A percentile compares a stretch with the other conserved stretches of the same genome.
Conservation (phyloP, 768 basidiomycete genomes). For the Lactarius indigo region DNA sequence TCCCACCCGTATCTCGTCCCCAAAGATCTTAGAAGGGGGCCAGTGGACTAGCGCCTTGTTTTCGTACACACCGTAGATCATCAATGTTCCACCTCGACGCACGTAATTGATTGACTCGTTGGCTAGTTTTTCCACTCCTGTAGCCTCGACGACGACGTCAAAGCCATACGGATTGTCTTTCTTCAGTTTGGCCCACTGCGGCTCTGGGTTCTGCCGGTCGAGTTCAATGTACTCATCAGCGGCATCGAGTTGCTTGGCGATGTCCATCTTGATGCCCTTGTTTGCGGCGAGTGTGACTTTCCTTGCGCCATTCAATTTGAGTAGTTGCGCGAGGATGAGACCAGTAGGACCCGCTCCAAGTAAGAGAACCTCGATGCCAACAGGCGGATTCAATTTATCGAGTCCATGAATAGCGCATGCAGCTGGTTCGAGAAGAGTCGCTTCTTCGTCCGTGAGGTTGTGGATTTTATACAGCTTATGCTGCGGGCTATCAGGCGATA, state of each 20-base stretch:
- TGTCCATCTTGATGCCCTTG: constrained; percentile 87
- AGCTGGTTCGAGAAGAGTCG: constrained; percentile 85
- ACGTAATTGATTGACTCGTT: constrained; percentile 90
- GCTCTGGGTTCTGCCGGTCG: constrained; percentile 66
- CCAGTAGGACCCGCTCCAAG: constrained; percentile 91
- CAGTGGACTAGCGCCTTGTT: constrained; percentile 81
- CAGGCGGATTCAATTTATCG: constrained; percentile 78
- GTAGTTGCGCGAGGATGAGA: constrained; percentile 82
- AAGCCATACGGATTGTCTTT: constrained; percentile 84
- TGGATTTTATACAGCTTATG: constrained; percentile 84
- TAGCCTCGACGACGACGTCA: constrained; percentile 80
- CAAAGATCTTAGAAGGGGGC: constrained; percentile 80
- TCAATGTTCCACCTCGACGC: constrained; percentile 74
- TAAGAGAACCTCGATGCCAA: constrained; percentile 80
- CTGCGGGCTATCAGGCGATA: constrained; percentile 44
- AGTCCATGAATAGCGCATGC: constrained; percentile 91
- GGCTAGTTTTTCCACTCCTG: constrained; percentile 83
- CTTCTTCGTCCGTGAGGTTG: constrained; percentile 83
- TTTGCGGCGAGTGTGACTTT: constrained; percentile 83
- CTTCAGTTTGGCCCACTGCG: constrained; percentile 80
- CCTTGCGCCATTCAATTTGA: constrained; percentile 82
- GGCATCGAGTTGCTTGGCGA: constrained; percentile 73
- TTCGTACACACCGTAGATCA: constrained; percentile 90
- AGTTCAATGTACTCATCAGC: constrained; percentile 86
- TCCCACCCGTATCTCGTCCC: constrained; percentile 60